Evolutionary conservation across 192 early-diverging fungal genomes (phyloP), one percentile per base, ranked within the genome.

Genomic region (Rhizophagus clarus): DNA sequence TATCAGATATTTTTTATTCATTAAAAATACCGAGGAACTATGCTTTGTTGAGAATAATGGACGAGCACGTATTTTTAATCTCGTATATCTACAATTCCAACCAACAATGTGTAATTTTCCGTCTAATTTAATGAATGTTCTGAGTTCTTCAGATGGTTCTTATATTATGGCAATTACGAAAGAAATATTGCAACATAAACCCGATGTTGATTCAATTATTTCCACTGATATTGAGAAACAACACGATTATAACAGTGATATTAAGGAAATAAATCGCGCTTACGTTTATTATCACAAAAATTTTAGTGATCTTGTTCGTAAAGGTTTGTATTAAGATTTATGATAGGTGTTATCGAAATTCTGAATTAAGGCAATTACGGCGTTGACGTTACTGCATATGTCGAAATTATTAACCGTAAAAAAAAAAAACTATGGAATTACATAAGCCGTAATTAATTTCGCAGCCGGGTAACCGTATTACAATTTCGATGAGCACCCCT

Each of bases 11-110:
- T 74, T 81, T 26, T 51, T 81, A 10, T 81, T 73, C 15, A 62
- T 81, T 7, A 74, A 72, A 11, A 67, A 68, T 60, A 81, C 80
- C 5, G 72, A 75, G 10, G 40, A 73, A 12, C 17, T 77, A 5
- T 77, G 61, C n/a, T 77, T 77, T 49, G 76, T 77, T 5, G 76
- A 77, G 24, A 49, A 37, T 64, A 81, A 64, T 63, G 80, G 80
- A 1, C 11, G 26, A 37, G 49, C 70, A 4, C 32, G 56, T 26
- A 67, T 75, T 28, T 81, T 62, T n/a, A 75, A 61, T 24, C 28
- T 81, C 2, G 8, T 62, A 31, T 64, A 14, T 37, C 5, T 10
- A 20, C 22, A 75, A 22, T 74, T 81, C 20, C 56, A 47, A 20
- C 56, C 80, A 0, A 29, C 22, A 24, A 11, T 75, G 34, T 72